Percentiles rank a stretch among this genome's conserved stretches.
phyloP scores from a whole-genome alignment of 345 rosid species.

The Aurinia saxatilis region DNA sequence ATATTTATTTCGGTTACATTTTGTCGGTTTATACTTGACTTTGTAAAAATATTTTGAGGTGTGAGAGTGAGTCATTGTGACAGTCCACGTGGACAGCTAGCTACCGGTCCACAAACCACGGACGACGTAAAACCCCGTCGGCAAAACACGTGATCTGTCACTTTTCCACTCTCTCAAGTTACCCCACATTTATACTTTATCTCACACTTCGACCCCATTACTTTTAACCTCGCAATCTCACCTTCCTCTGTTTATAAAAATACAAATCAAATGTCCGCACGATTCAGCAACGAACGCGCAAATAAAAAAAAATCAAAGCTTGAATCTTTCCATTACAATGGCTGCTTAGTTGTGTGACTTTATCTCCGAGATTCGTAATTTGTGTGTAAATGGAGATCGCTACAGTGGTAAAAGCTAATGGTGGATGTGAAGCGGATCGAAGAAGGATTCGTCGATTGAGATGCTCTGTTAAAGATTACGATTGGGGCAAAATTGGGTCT shows the following conservation, averaged over 20 bases:
- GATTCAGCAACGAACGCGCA: constrained; percentile 17
- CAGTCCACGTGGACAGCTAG: constrained; percentile 34
- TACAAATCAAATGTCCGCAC: background rate
- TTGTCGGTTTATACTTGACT: constrained; percentile 1
- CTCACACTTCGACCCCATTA: background rate
- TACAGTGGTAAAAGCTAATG: constrained; percentile 23
- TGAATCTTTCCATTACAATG: constrained; percentile 15
- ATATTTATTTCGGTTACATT: background rate
- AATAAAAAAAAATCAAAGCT: background rate
- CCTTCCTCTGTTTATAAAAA: constrained; percentile 23
- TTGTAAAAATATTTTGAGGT: too few species aligned
- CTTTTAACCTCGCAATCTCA: background rate
- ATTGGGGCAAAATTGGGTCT: constrained; percentile 73
- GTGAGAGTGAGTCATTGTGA: constrained; percentile 22
- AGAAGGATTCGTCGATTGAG: constrained; percentile 38
- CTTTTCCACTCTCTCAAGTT: constrained; percentile 11
- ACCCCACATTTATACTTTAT: background rate
- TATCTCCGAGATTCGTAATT: background rate
- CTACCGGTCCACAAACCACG: constrained; percentile 28
- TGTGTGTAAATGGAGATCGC: constrained; percentile 25
- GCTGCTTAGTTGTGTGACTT: constrained; percentile 10
- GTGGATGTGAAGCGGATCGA: constrained; percentile 20
- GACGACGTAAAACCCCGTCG: constrained; percentile 27
- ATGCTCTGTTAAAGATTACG: constrained; percentile 75
- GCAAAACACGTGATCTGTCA: constrained; percentile 28